Conservation (phyloP, 768 basidiomycete genomes). For the Hericium rajendrae region DNA sequence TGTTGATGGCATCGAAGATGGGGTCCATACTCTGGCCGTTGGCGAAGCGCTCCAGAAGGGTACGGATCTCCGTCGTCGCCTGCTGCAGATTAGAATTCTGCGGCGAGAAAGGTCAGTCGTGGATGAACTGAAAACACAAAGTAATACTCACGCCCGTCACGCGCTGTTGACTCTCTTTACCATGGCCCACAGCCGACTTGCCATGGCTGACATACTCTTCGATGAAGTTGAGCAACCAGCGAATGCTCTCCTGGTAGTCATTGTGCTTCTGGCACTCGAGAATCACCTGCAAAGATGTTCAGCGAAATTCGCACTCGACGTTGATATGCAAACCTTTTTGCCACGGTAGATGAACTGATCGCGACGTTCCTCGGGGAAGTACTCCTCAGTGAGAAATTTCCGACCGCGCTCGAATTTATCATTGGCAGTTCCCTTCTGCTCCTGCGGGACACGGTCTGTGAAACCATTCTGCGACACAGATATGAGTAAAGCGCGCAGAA, state of each 20-base stretch:
- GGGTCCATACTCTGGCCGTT: constrained; percentile 56
- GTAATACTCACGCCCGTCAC: constrained; percentile 20
- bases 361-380: constrained; percentile 83
- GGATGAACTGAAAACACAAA: constrained; percentile 8
- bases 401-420: constrained; percentile 50
- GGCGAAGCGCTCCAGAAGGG: constrained; percentile 86
- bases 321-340: constrained; percentile 57
- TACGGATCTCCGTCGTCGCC: constrained; percentile 57
- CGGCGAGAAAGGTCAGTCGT: constrained; percentile 7
- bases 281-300: constrained; percentile 43
- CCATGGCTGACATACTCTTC: constrained; percentile 55
- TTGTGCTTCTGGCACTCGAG: constrained; percentile 89
- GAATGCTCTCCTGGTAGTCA: constrained; percentile 75
- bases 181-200: constrained; percentile 26
- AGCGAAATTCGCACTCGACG: background rate
- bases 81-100: constrained; percentile 48
- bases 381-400: constrained; percentile 68
- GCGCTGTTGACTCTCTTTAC: constrained; percentile 18
- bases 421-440: constrained; percentile 49
- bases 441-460: constrained; percentile 52
- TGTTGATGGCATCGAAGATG: constrained; percentile 61
- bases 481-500: background rate
- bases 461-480: constrained; percentile 27
- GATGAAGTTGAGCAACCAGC: constrained; percentile 59
- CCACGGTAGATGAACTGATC: constrained; percentile 89